A percentile compares a stretch with the other conserved stretches of the same genome.
These are phyloP conservation scores for Halophytophthora polymorphica DNA, from an alignment of 352 stramenopile genomes.

Conservation along the genomic window DNA sequence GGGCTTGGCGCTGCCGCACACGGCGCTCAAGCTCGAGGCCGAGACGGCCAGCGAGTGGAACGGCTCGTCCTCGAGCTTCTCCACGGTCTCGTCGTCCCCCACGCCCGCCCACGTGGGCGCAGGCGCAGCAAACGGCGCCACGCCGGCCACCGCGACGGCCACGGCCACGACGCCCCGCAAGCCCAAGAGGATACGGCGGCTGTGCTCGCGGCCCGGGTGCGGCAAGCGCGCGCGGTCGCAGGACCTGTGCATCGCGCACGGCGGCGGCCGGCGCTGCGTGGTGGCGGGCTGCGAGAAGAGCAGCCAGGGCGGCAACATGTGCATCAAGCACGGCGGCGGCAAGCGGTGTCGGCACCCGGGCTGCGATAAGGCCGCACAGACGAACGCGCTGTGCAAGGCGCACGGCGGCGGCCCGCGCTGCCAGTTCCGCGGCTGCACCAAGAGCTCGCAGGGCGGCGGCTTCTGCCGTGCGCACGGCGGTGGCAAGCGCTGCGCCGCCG, in stretches of 20 bases:
- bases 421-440: slow-evolving; percentile 54
- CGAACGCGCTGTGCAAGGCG: slow-evolving; percentile 75
- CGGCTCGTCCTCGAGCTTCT: slow-evolving; percentile 24
- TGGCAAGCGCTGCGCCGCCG: slow-evolving; percentile 75
- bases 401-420: slow-evolving; percentile 81
- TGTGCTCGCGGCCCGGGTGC: no score
- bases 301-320: slow-evolving; percentile 76
- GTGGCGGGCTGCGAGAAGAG: slow-evolving; percentile 76
- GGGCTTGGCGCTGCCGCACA: slow-evolving; percentile 8
- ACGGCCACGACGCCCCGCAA: slow-evolving; percentile 6
- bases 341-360: slow-evolving; percentile 68
- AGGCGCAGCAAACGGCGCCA: not conserved
- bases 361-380: slow-evolving; percentile 77
- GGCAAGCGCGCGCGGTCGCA: slow-evolving; percentile 82
- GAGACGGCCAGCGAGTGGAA: slow-evolving; percentile 19
- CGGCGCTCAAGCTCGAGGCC: slow-evolving; percentile 10
- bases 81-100: slow-evolving; percentile 18
- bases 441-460: no score
- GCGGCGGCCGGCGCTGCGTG: slow-evolving; percentile 66
- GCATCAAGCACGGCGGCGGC: slow-evolving; percentile 81
- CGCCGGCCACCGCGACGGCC: slow-evolving; percentile 5
- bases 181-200: no score
- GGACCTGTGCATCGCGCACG: slow-evolving; percentile 80
- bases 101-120: slow-evolving; percentile 2
- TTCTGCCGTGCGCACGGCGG: no score